A percentile compares a stretch with the other conserved stretches of the same genome.
phyloP scores from a whole-genome alignment of 169 alveolate species.

The Plasmodium gaboni region DNA sequence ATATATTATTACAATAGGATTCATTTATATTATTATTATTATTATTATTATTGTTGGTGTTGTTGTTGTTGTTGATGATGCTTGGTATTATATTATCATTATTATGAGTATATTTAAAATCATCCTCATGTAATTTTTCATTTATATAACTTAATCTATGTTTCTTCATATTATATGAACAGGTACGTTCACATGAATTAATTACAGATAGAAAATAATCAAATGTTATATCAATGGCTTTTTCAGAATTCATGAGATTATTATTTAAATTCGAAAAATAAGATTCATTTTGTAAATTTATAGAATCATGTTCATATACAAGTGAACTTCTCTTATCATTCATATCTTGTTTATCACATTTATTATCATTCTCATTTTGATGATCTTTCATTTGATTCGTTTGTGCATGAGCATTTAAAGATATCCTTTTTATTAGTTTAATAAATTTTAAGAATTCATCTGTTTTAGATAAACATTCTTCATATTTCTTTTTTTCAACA shows the following conservation, averaged over 20 bases:
- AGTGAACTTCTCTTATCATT: background rate
- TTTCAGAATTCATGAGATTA: slow-evolving; percentile 27
- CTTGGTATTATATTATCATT: no score
- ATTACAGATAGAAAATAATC: slow-evolving; percentile 38
- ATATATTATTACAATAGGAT: no score
- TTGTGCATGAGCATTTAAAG: background rate
- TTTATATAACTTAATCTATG: slow-evolving; percentile 9
- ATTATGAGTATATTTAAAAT: background rate
- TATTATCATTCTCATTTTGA: background rate
- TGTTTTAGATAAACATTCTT: slow-evolving; percentile 33
- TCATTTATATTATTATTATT: no score
- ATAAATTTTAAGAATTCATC: slow-evolving; percentile 39
- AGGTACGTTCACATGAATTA: slow-evolving; percentile 50
- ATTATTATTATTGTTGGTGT: no score
- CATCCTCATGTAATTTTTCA: slow-evolving; percentile 53
- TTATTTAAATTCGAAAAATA: background rate
- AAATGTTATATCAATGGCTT: slow-evolving; percentile 18
- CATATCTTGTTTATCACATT: background rate
- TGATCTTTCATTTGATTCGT: background rate
- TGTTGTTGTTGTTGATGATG: no score
- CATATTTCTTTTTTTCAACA: slow-evolving; percentile 47
- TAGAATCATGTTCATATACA: background rate
- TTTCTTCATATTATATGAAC: slow-evolving; percentile 38
- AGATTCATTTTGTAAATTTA: background rate
- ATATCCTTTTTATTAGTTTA: slow-evolving; percentile 35